These are phyloP conservation scores for Myxozyma vanderwaltii DNA, from an alignment of 805 yeast species.

Conservation along the genomic window DNA sequence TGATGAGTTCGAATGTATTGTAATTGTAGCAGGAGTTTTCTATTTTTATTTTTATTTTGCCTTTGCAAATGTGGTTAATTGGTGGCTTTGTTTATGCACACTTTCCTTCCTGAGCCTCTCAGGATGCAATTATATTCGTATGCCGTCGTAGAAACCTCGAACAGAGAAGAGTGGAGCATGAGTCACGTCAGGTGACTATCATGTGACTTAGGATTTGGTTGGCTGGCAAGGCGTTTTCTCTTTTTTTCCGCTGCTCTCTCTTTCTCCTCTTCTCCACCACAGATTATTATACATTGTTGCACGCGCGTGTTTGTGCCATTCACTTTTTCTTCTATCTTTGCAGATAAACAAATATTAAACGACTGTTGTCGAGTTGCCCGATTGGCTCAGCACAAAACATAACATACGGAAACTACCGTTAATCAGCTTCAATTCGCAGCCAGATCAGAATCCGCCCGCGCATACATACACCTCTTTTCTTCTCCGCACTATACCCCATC, in stretches of 20 bases:
- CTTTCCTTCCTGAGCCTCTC: too few relatives aligned
- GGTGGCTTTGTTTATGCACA: too few relatives aligned
- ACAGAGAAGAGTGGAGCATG: too few relatives aligned
- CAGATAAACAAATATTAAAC: background rate
- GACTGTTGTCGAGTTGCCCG: background rate
- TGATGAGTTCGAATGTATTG: background rate
- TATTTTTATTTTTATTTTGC: background rate
- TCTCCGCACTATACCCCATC: too few relatives aligned
- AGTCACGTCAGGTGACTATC: background rate
- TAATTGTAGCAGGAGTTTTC: background rate
- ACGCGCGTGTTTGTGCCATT: background rate
- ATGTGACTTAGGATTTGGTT: conserved; percentile 5
- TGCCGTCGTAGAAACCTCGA: too few relatives aligned
- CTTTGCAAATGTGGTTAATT: background rate
- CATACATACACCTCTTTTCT: too few relatives aligned
- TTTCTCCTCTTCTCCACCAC: background rate
- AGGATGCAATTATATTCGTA: too few relatives aligned
- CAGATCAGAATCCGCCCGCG: background rate
- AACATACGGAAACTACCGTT: background rate
- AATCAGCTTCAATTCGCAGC: too few relatives aligned
- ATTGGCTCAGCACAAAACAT: background rate
- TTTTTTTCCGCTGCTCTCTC: conserved; percentile 1
- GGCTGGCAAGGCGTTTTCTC: conserved; percentile 10
- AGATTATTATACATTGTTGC: background rate
- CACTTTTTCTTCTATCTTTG: background rate